phyloP scores from a whole-genome alignment of 805 yeast genomes.

The Kluyveromyces dobzhanskii region DNA sequence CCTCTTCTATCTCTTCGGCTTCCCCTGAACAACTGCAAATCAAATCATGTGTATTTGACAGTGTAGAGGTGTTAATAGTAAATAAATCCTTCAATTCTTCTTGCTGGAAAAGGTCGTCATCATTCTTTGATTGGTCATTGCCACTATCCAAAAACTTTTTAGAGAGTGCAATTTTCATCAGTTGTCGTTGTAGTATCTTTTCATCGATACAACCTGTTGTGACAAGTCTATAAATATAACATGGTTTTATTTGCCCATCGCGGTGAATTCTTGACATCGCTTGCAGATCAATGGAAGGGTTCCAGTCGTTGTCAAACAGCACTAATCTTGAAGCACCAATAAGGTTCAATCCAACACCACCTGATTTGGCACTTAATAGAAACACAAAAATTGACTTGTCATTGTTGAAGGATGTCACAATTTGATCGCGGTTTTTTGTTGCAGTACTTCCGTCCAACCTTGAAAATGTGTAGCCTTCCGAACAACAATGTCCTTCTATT shows the following conservation, averaged over 20 bases:
- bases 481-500: slow-evolving; percentile 47
- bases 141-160: slow-evolving; percentile 50
- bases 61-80: slow-evolving; percentile 40
- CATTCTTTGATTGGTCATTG: slow-evolving; percentile 26
- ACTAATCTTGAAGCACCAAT: slow-evolving; percentile 84
- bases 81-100: slow-evolving; percentile 71
- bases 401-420: slow-evolving; percentile 64
- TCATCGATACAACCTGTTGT: slow-evolving; percentile 92
- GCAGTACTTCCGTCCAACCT: slow-evolving; percentile 85
- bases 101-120: slow-evolving; percentile 59
- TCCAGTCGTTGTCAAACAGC: slow-evolving; percentile 93
- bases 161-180: slow-evolving; percentile 74
- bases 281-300: slow-evolving; percentile 85
- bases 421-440: slow-evolving; percentile 48
- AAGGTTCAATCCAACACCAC: slow-evolving; percentile 87
- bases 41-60: slow-evolving; percentile 71
- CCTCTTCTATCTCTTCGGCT: slow-evolving; percentile 32
- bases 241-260: slow-evolving; percentile 81
- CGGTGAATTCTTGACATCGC: slow-evolving; percentile 95
- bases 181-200: slow-evolving; percentile 85
- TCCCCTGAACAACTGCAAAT: slow-evolving; percentile 55
- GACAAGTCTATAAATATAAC: slow-evolving; percentile 71
- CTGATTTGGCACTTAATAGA: slow-evolving; percentile 79
- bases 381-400: slow-evolving; percentile 48
- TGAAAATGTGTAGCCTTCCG: slow-evolving; percentile 41